Base-by-base conservation (phyloP, 169 alveolate genomes). In the Babesia bigemina region DNA sequence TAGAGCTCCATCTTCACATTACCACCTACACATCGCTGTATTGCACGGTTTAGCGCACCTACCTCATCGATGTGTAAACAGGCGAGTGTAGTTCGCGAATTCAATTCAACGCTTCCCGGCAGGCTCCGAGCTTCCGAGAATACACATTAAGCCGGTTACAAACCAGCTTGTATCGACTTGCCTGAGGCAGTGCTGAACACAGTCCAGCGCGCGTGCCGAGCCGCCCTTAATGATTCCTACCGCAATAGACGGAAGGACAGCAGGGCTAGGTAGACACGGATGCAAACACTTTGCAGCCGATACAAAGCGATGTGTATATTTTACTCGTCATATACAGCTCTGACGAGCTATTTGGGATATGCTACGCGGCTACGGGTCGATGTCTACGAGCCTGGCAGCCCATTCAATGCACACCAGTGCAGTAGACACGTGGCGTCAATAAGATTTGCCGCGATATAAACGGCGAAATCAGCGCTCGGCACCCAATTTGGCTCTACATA, bases 401-500 rank as follows among this genome's bases (percentile, higher is more conserved):
- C 13, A 50, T 29, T 36, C 65, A 2, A 29, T 61, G 70, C 70
- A 61, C 70, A 21, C 45, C 8, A 39, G 70, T 61, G 70, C 70
- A 61, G 70, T 45, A 16, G 39, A 33, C 39, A 33, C 2, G 2
- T 2, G 39, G 39, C 2, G 39, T 33, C 6, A 6, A 6, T 33
- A 33, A 33, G 6, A 33, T 4, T 33, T 2, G 39, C 39, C 6
- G 39, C 2, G 39, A 33, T 33, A 4, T 33, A 33, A 2, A 33
- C 6, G 2, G 39, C 39, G 39, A 33, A 33, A 33, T 33, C 6
- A 6, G 39, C 6, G 6, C 39, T 6, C 6, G 10, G 10, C 2
- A 33, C 39, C 2, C 6, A 33, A 33, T 33, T 33, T 2, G 39
- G 6, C 39, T 33, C 6, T 33, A 33, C 2, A 2, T 33, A 33